Evolutionary conservation across 345 rosid species (phyloP).

Genomic region (Eucalyptus lansdowneana): DNA sequence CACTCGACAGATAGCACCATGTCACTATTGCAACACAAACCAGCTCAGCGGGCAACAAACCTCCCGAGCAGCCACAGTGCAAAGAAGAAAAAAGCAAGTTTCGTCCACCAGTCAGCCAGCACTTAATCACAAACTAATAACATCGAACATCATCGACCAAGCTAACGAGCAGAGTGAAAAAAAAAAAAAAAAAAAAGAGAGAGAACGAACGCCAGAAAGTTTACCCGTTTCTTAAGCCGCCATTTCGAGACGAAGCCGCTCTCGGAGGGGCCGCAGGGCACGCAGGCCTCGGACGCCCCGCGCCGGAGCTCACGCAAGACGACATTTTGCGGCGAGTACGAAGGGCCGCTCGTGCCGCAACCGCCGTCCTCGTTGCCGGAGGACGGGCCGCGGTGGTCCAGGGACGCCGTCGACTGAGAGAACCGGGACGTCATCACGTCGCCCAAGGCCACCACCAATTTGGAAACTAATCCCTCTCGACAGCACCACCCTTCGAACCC

Average conservation of each 20-base stretch:
- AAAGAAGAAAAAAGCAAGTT: background rate
- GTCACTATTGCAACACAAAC: background rate
- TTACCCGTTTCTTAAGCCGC: slow-evolving; percentile 91
- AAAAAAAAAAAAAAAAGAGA: background rate
- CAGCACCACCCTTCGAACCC: background rate
- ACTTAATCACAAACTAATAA: background rate
- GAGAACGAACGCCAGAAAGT: background rate
- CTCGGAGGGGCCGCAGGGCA: slow-evolving; percentile 62
- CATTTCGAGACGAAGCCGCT: slow-evolving; percentile 67
- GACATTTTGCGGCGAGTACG: slow-evolving; percentile 39
- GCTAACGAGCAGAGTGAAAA: background rate
- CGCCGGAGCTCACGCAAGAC: slow-evolving; percentile 83
- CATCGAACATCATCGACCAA: background rate
- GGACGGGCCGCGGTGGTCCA: slow-evolving; percentile 17
- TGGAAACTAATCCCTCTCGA: background rate
- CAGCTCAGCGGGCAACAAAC: background rate
- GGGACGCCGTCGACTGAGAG: slow-evolving; percentile 58
- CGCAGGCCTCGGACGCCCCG: slow-evolving; percentile 60
- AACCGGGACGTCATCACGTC: slow-evolving; percentile 91
- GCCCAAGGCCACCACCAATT: slow-evolving; percentile 98
- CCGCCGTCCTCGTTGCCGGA: slow-evolving; percentile 20
- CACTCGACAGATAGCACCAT: background rate
- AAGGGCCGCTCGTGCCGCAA: slow-evolving; percentile 11
- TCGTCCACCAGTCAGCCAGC: background rate
- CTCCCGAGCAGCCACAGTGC: background rate